phyloP scores from a whole-genome alignment of 495 filamentous ascomycete genomes.

The Penicillium subrubescens region DNA sequence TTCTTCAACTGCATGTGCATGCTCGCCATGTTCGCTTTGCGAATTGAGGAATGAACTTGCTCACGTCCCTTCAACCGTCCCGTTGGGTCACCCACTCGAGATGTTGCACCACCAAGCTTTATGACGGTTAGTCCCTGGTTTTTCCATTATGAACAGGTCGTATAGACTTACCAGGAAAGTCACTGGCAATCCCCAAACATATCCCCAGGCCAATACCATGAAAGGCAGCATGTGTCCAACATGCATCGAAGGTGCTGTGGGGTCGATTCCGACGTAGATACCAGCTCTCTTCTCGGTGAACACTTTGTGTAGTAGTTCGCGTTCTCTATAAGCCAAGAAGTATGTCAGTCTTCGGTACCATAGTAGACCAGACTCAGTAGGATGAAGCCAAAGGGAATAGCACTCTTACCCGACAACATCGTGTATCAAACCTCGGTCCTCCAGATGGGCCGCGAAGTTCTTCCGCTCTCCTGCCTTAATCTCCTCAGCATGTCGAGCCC shows the following conservation, averaged over 20 bases:
- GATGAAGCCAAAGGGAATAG: neutral
- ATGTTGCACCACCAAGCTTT: conserved; percentile 82
- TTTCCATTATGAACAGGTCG: neutral
- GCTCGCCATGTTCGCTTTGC: conserved; percentile 69
- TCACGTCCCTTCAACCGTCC: conserved; percentile 70
- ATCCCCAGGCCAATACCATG: conserved; percentile 94
- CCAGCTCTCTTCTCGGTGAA: conserved; percentile 71
- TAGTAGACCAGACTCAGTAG: neutral
- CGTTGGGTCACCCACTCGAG: conserved; percentile 85
- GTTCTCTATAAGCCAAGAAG: conserved; percentile 44
- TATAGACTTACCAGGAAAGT: conserved; percentile 61
- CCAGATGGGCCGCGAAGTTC: conserved; percentile 68
- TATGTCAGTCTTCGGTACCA: conserved; percentile 8
- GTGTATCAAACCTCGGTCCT: conserved; percentile 80
- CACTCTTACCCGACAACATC: conserved; percentile 73
- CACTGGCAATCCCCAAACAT: conserved; percentile 75
- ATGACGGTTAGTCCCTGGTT: conserved; percentile 13
- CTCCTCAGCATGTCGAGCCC: conserved; percentile 55
- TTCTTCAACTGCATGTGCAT: conserved; percentile 81
- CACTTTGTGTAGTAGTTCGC: conserved; percentile 67
- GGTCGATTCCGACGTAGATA: conserved; percentile 89
- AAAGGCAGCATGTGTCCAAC: conserved; percentile 90
- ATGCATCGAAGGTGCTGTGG: conserved; percentile 88
- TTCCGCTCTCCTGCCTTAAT: conserved; percentile 63
- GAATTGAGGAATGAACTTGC: conserved; percentile 51